Evolutionary conservation across 305 asterid species (phyloP).

Genomic region (Solanum chacoense): DNA sequence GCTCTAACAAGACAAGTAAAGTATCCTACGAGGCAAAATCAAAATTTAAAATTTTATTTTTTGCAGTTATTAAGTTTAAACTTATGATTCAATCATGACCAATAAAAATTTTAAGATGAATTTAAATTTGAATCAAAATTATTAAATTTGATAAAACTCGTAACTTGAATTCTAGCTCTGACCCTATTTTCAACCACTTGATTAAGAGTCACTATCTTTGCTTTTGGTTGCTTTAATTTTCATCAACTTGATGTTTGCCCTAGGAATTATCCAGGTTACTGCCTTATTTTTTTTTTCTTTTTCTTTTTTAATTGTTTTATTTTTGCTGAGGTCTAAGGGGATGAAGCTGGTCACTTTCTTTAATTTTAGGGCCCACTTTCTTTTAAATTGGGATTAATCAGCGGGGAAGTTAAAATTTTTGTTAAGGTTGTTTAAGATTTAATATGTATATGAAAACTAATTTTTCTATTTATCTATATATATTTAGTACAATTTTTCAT

Average conservation of each 20-base stretch:
- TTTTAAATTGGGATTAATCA: background rate
- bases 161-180: background rate
- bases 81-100: background rate
- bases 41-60: background rate
- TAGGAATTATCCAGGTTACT: background rate
- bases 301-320: background rate
- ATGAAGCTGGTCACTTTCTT: background rate
- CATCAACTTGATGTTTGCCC: background rate
- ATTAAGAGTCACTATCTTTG: background rate
- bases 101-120: fast-evolving
- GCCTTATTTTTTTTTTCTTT: background rate
- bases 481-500: background rate
- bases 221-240: background rate
- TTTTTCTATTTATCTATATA: background rate
- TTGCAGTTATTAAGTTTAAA: background rate
- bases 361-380: too few species aligned
- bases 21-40: background rate
- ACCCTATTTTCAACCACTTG: background rate
- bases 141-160: background rate
- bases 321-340: background rate
- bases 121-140: background rate
- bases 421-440: background rate
- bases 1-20: background rate
- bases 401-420: background rate
- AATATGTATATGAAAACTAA: background rate